These are phyloP conservation scores for Boechera divaricarpa DNA, from an alignment of 345 rosid genomes.

Conservation along the genomic window DNA sequence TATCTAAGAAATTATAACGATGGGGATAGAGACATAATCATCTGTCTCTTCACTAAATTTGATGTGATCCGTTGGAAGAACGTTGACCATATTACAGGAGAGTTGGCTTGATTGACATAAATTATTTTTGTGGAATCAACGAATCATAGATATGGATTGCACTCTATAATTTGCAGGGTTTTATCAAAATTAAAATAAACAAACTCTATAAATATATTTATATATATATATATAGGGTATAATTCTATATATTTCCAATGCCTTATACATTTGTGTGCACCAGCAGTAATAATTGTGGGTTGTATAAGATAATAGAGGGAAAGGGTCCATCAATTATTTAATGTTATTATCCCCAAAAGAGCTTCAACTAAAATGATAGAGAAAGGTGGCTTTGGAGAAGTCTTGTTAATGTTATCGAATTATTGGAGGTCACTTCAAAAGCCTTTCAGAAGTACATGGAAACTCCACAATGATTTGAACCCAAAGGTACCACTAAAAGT, in stretches of 20 bases:
- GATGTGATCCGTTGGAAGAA: conserved; percentile 14
- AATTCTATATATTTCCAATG: background rate
- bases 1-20: conserved; percentile 6
- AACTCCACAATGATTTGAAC: conserved; percentile 44
- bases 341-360: conserved; percentile 13
- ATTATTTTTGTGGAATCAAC: conserved; percentile 8
- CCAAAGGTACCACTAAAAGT: conserved; percentile 43
- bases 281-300: conserved; percentile 6
- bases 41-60: conserved; percentile 36
- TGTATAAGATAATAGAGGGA: conserved; percentile 12
- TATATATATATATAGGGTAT: no score
- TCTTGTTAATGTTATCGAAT: conserved; percentile 39
- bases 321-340: background rate
- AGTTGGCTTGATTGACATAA: conserved; percentile 27
- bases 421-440: conserved; percentile 36
- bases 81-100: conserved; percentile 44
- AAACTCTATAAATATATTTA: no score
- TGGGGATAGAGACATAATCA: conserved; percentile 22
- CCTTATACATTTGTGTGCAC: conserved; percentile 16
- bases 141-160: background rate
- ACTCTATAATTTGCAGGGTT: no score
- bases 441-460: conserved; percentile 26
- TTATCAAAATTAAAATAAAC: no score
- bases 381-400: conserved; percentile 44
- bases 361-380: conserved; percentile 38